phyloP scores from a whole-genome alignment of 164 flowering plant species.

The Vitis rupestris region DNA sequence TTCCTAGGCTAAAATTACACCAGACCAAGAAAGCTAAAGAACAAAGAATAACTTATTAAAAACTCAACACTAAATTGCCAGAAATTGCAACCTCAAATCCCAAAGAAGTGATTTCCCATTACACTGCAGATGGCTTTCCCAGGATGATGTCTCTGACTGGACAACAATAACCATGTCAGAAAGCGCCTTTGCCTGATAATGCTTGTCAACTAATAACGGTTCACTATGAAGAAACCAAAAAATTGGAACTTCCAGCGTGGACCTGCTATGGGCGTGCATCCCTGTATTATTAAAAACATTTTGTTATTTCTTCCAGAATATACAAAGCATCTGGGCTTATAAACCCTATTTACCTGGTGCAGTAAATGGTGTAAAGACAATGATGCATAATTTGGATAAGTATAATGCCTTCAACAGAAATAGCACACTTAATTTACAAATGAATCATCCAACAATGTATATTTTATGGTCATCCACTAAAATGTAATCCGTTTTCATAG shows the following conservation, averaged over 20 bases:
- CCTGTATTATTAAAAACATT: conserved; percentile 44
- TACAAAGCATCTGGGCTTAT: neutral
- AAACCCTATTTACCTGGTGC: neutral
- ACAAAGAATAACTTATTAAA: neutral
- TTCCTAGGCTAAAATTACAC: neutral
- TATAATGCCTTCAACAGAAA: neutral
- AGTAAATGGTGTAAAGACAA: neutral
- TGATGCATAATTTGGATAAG: neutral
- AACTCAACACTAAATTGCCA: neutral
- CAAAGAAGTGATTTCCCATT: conserved; percentile 83
- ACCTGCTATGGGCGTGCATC: conserved; percentile 75
- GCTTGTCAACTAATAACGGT: conserved; percentile 85
- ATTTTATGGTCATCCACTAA: too few species aligned
- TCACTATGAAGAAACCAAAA: conserved; percentile 94
- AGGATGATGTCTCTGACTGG: conserved; percentile 81
- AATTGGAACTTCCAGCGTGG: conserved; percentile 87
- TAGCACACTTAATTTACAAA: neutral
- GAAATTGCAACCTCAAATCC: conserved; percentile 75
- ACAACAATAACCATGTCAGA: conserved; percentile 96
- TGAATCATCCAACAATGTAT: neutral
- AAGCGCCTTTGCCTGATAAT: conserved; percentile 95
- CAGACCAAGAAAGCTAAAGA: neutral
- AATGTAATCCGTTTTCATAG: too few species aligned
- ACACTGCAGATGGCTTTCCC: conserved; percentile 99
- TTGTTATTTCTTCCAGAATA: neutral